phyloP scores from a whole-genome alignment of 495 filamentous ascomycete genomes.

The Neurospora tetraspora region DNA sequence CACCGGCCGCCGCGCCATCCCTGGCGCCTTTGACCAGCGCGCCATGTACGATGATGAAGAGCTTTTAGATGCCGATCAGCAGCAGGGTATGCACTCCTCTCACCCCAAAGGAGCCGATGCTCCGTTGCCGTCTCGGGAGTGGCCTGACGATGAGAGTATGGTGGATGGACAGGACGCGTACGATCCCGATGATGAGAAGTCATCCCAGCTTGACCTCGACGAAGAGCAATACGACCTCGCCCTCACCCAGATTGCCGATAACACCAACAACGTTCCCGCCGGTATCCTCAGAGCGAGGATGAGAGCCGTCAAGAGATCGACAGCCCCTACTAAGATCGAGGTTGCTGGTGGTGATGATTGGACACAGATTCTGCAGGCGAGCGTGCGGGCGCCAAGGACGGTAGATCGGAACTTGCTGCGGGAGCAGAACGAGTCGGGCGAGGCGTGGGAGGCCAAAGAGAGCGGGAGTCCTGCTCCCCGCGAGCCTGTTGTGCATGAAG shows the following conservation, averaged over 20 bases:
- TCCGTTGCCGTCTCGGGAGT: slow-evolving; percentile 54
- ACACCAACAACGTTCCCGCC: slow-evolving; percentile 35
- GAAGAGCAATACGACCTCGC: slow-evolving; percentile 38
- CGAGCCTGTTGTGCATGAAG: slow-evolving; percentile 32
- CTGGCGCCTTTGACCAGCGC: slow-evolving; percentile 65
- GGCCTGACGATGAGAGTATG: slow-evolving; percentile 47
- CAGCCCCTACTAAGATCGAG: slow-evolving; percentile 50
- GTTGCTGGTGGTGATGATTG: slow-evolving; percentile 58
- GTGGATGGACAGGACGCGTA: slow-evolving; percentile 55
- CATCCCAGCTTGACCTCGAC: slow-evolving; percentile 17
- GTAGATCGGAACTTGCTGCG: slow-evolving; percentile 56
- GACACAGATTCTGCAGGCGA: slow-evolving; percentile 84
- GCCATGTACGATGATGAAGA: slow-evolving; percentile 40
- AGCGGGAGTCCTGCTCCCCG: slow-evolving; percentile 23
- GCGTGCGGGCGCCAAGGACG: slow-evolving; percentile 75
- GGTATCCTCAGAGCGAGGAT: slow-evolving; percentile 45
- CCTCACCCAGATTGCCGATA: slow-evolving; percentile 24
- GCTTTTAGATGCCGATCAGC: slow-evolving; percentile 25
- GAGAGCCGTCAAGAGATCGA: slow-evolving; percentile 44
- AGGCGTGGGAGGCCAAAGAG: slow-evolving; percentile 25
- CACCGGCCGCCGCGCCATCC: slow-evolving; percentile 45
- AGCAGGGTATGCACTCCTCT: slow-evolving; percentile 84
- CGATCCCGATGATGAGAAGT: slow-evolving; percentile 22
- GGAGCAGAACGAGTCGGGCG: slow-evolving; percentile 36
- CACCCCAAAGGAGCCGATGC: slow-evolving; percentile 69